Evolutionary conservation across 805 yeast species (phyloP), one percentile per base, ranked within the genome.

Genomic region (Nakazawaea populi): DNA sequence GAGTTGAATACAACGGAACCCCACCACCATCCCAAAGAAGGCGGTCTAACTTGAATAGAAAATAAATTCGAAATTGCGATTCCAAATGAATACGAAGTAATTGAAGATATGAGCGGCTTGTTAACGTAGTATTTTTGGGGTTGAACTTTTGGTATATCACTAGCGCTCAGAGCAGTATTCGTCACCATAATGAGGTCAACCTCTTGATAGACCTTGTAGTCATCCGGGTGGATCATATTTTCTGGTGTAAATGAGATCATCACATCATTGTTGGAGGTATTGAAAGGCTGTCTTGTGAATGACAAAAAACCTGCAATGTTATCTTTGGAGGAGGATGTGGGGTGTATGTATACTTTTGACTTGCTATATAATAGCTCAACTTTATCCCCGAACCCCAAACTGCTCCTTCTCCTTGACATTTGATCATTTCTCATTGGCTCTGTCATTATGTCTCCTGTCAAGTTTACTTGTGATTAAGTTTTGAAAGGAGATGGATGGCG

Each of bases 11-110:
- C 71, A 12, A 92, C 70, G 0, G 96, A 87, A 0, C 99, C 99
- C 68, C 79, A 81, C 97, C 97, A 92, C 82, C 90, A 83, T 1
- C 91, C 96, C 12, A 81, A 70, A 2, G 90, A 82, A 5, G 97
- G 97, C 2, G 84, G 84, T 49, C 97, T 75, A 10, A 85, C 78
- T 64, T 91, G 96, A 40, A 94, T 74, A 29, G 96, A 87, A 64
- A 82, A 92, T 5, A 92, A 62, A 53, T 75, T 76, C 37, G 77
- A 62, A 31, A 87, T 63, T 14, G 82, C 76, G 24, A 85, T 63
- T 4, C 85, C 78, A 67, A 90, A 90, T 5, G 91, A 82, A 67
- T 81, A 89, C 1, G 88, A 77, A 1, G 81, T 64, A 28, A 79
- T 60, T 2, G 83, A 73, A 1, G 83, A 71, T 27, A 67, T 46